A percentile compares a stretch with the other conserved stretches of the same genome.
Evolutionary conservation across 1,284 basidiomycete genomes (phyloP).

Genomic region (Fomitopsis pinicola): DNA sequence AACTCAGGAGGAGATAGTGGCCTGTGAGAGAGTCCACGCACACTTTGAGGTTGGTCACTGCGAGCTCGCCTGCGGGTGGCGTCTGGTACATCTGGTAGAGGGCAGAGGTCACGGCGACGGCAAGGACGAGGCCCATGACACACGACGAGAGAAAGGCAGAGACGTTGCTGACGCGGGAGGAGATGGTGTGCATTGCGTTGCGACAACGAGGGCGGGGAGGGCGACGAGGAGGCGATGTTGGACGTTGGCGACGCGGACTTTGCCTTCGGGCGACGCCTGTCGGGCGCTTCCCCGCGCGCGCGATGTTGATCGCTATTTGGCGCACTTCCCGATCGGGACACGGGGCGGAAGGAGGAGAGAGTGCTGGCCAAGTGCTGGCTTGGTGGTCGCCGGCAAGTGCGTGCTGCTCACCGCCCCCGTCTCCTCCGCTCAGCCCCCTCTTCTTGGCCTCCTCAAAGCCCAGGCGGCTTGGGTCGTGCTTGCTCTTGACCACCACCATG

Average conservation of each 20-base stretch:
- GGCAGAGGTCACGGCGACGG: conserved; percentile 69
- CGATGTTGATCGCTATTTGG: background rate
- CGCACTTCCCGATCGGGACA: background rate
- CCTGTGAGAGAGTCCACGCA: conserved; percentile 12
- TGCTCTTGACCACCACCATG: conserved; percentile 18
- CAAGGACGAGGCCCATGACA: conserved; percentile 69
- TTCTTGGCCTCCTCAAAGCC: background rate
- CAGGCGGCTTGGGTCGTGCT: background rate
- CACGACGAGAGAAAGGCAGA: conserved; percentile 77
- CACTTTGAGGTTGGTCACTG: conserved; percentile 26
- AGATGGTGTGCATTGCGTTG: conserved; percentile 63
- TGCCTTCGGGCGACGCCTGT: too few species aligned
- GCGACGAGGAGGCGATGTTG: background rate
- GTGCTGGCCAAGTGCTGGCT: background rate
- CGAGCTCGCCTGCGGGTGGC: conserved; percentile 37
- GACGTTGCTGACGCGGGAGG: conserved; percentile 68
- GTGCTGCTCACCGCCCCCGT: background rate
- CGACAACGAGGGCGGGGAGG: background rate
- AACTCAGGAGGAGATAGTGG: background rate
- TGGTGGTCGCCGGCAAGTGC: too few species aligned
- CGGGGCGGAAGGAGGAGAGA: background rate
- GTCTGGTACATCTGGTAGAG: conserved; percentile 57
- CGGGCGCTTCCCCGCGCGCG: background rate
- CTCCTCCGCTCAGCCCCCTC: background rate
- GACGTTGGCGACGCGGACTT: background rate